phyloP scores from a whole-genome alignment of 2,329 filamentous ascomycete species.

The Pseudocercospora macadamiae region DNA sequence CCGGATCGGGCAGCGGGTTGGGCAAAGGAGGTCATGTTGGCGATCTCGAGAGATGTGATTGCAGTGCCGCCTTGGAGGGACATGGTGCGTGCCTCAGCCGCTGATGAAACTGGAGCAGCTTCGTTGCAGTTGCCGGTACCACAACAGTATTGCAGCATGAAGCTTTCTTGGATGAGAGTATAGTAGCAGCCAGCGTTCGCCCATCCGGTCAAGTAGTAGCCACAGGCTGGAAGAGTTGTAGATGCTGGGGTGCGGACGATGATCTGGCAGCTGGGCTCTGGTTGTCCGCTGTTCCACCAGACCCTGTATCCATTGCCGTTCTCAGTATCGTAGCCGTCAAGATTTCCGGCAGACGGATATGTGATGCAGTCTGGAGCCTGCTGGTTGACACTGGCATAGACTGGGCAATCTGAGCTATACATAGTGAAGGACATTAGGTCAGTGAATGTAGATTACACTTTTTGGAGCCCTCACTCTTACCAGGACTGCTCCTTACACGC shows the following conservation, averaged over 20 bases:
- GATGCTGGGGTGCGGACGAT: not conserved
- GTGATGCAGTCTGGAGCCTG: not conserved
- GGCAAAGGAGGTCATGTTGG: not conserved
- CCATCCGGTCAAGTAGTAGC: constrained; percentile 1
- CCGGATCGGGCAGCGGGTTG: not conserved
- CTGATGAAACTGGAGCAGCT: not conserved
- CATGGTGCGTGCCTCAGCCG: not conserved
- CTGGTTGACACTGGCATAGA: not conserved
- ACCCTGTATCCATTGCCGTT: not conserved
- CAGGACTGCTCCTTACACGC: not conserved
- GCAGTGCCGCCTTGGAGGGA: not conserved
- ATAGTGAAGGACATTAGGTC: too few species aligned
- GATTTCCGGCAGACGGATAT: not conserved
- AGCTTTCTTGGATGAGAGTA: not conserved
- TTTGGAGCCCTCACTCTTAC: too few species aligned
- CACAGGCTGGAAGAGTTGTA: not conserved
- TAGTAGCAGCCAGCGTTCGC: not conserved
- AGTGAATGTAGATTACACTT: too few species aligned
- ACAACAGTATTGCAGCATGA: not conserved
- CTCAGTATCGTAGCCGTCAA: not conserved
- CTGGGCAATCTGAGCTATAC: too few species aligned
- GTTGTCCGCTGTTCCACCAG: not conserved
- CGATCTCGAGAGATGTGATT: not conserved
- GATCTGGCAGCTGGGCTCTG: not conserved
- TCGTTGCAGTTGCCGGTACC: not conserved